Conservation (phyloP, 225 moss, liverwort and hornwort species). For the Marchantia polymorpha region DNA sequence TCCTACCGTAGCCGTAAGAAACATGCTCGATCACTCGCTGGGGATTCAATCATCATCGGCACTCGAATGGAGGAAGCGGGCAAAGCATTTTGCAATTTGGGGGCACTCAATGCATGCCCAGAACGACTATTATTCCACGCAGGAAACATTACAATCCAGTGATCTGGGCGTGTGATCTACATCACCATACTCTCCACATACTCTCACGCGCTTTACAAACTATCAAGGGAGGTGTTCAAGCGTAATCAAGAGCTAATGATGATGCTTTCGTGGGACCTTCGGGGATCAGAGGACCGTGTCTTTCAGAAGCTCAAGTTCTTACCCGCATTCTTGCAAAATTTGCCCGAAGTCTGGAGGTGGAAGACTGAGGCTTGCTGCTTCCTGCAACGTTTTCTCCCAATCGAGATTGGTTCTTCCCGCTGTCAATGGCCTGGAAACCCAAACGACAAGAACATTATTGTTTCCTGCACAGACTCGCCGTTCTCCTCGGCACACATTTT, state of each 20-base stretch:
- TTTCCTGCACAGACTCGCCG: background rate
- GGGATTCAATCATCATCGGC: too few relatives aligned
- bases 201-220: background rate
- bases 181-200: background rate
- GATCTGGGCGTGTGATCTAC: background rate
- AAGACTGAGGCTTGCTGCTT: constrained; percentile 49
- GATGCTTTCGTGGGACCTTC: background rate
- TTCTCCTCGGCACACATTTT: background rate
- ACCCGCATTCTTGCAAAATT: constrained; percentile 77
- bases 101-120: background rate
- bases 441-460: background rate
- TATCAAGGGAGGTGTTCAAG: background rate
- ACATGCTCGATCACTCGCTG: too few relatives aligned
- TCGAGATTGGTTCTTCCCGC: constrained; percentile 67
- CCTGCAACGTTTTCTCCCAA: constrained; percentile 78
- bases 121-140: background rate
- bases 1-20: background rate
- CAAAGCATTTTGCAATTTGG: background rate
- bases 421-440: constrained; percentile 54
- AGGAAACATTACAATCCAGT: background rate
- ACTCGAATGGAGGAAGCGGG: background rate
- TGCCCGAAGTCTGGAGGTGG: constrained; percentile 69
- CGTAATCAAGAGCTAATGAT: background rate
- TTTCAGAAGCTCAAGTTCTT: constrained; percentile 22
- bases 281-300: background rate